Conservation (phyloP, 768 basidiomycete genomes). For the Boletus coccyginus region DNA sequence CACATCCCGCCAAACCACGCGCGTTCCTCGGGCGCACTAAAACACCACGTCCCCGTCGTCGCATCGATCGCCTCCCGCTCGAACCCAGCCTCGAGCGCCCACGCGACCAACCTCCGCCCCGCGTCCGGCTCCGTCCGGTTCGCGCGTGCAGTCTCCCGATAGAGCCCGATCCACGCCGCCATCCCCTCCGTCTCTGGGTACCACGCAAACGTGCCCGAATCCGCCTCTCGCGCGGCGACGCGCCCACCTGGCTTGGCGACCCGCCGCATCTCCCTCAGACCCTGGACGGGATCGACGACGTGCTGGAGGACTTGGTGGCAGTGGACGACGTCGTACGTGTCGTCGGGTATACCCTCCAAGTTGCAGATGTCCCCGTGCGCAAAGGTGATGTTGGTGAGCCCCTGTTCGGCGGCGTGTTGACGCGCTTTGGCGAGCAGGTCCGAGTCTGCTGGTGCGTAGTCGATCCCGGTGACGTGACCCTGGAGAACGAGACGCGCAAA, state of each 20-base stretch:
- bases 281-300: slow-evolving; percentile 38
- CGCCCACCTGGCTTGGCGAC: slow-evolving; percentile 46
- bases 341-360: slow-evolving; percentile 36
- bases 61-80: slow-evolving; percentile 24
- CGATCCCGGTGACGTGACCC: slow-evolving; percentile 45
- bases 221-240: slow-evolving; percentile 44
- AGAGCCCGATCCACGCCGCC: slow-evolving; percentile 22
- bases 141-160: slow-evolving; percentile 20
- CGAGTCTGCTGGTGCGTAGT: slow-evolving; percentile 25
- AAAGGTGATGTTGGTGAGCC: slow-evolving; percentile 40
- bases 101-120: slow-evolving; percentile 36
- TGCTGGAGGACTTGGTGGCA: slow-evolving; percentile 52
- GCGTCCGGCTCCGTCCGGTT: slow-evolving; percentile 40
- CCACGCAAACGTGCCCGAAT: slow-evolving; percentile 34
- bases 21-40: slow-evolving; percentile 34
- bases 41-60: slow-evolving; percentile 37
- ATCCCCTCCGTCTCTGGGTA: slow-evolving; percentile 35
- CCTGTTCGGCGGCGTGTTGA: slow-evolving; percentile 24
- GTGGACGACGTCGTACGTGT: slow-evolving; percentile 47
- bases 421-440: slow-evolving; percentile 37
- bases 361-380: slow-evolving; percentile 36
- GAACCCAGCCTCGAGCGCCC: slow-evolving; percentile 39
- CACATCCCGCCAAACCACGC: slow-evolving; percentile 39
- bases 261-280: slow-evolving; percentile 46
- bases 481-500: slow-evolving; percentile 41